phyloP scores from a whole-genome alignment of 2,329 filamentous ascomycete species.

The Coleophoma cylindrospora region DNA sequence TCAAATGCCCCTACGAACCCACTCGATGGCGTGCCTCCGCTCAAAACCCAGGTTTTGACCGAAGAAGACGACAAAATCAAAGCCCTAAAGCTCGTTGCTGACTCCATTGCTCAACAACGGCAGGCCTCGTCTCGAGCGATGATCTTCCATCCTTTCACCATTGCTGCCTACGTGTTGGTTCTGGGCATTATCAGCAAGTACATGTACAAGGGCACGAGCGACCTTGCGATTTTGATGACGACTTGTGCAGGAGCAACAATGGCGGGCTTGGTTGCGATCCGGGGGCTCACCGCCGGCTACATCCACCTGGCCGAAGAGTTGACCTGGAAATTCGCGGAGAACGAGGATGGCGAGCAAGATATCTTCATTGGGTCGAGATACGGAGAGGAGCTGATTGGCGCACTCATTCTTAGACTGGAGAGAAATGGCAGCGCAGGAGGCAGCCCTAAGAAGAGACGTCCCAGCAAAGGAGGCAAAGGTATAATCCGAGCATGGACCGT shows the following conservation, averaged over 20 bases:
- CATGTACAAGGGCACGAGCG: constrained; percentile 33
- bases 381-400: constrained; percentile 65
- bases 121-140: constrained; percentile 60
- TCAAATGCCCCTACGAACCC: constrained; percentile 27
- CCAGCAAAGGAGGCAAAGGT: constrained; percentile 54
- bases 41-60: constrained; percentile 55
- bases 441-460: constrained; percentile 17
- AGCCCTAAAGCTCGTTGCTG: constrained; percentile 69
- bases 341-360: constrained; percentile 38
- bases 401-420: constrained; percentile 64
- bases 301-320: constrained; percentile 20
- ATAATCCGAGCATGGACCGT: constrained; percentile 83
- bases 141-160: constrained; percentile 54
- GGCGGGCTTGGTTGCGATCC: constrained; percentile 56
- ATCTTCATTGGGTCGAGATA: constrained; percentile 62
- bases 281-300: constrained; percentile 58
- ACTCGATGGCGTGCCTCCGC: constrained; percentile 50
- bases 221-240: constrained; percentile 50
- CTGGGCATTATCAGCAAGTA: constrained; percentile 40
- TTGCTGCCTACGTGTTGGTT: constrained; percentile 40
- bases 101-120: constrained; percentile 78
- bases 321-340: constrained; percentile 19
- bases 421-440: constrained; percentile 22
- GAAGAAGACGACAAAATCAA: constrained; percentile 55
- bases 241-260: constrained; percentile 58